Conservation (phyloP, 768 basidiomycete genomes). For the Chalciporus pseudorubinellus region DNA sequence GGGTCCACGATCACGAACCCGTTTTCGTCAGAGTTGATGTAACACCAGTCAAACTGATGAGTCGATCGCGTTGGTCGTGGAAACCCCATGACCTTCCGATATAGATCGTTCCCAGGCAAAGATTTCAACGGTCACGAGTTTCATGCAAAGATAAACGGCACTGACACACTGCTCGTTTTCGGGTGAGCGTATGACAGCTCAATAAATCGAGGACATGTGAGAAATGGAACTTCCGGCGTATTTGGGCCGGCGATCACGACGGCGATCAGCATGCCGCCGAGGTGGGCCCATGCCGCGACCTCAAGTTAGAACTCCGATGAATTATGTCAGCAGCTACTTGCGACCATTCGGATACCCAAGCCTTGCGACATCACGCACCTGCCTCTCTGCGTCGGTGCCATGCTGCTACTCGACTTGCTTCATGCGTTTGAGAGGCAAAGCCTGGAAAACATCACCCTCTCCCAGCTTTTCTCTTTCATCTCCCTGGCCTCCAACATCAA, state of each 20-base stretch:
- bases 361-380: too few species aligned
- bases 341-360: too few species aligned
- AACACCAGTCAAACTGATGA: background rate
- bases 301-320: too few species aligned
- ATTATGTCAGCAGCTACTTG: too few species aligned
- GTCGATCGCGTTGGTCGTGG: constrained; percentile 16
- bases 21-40: background rate
- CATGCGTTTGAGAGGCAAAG: background rate
- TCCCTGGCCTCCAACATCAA: background rate
- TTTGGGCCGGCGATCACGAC: too few species aligned
- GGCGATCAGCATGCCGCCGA: too few species aligned
- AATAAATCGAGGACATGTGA: background rate
- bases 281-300: too few species aligned
- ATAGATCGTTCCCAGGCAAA: constrained; percentile 16
- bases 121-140: constrained; percentile 3
- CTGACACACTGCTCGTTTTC: background rate
- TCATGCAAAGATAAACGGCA: background rate
- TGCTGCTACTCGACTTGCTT: background rate
- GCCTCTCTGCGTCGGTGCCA: too few species aligned
- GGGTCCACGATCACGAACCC: constrained; percentile 1
- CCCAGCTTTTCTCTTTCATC: background rate
- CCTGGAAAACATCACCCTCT: background rate
- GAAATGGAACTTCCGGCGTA: too few species aligned
- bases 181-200: background rate
- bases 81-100: background rate